Percentiles rank a stretch among this genome's conserved stretches.
These are phyloP conservation scores for Astrothelium subdiscretum DNA, from an alignment of 495 filamentous ascomycete species.

Conservation along the genomic window DNA sequence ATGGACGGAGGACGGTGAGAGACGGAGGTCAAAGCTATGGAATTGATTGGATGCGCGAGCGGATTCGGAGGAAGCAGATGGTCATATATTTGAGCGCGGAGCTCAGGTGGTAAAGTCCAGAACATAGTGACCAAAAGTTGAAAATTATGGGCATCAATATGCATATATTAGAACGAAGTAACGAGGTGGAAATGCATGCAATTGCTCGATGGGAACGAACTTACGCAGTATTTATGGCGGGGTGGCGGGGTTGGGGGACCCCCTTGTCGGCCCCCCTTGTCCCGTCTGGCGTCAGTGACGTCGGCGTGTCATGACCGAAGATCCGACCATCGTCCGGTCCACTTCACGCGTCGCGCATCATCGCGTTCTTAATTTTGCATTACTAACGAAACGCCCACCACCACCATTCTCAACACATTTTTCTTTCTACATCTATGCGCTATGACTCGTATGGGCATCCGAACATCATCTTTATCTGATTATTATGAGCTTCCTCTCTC, in stretches of 20 bases:
- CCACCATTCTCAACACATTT: neutral
- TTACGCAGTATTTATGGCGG: neutral
- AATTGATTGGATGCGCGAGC: conserved; percentile 12
- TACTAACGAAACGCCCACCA: neutral
- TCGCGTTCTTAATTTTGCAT: too few relatives aligned
- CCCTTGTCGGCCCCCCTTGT: too few relatives aligned
- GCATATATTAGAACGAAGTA: neutral
- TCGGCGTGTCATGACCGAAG: neutral
- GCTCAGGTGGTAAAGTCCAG: conserved; percentile 13
- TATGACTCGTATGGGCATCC: neutral
- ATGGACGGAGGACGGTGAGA: conserved; percentile 11
- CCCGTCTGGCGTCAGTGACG: neutral
- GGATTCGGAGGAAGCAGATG: conserved; percentile 6
- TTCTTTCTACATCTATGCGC: neutral
- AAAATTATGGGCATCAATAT: neutral
- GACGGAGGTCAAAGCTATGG: conserved; percentile 16
- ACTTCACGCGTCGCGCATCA: neutral
- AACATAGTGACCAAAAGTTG: neutral
- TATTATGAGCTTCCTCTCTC: neutral
- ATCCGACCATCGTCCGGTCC: neutral
- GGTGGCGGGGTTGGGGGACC: too few relatives aligned
- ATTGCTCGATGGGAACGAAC: neutral
- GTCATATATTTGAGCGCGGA: conserved; percentile 16
- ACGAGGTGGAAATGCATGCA: neutral
- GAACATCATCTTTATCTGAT: neutral